phyloP scores from a whole-genome alignment of 441 rosid species.

The Omphalea diandra region DNA sequence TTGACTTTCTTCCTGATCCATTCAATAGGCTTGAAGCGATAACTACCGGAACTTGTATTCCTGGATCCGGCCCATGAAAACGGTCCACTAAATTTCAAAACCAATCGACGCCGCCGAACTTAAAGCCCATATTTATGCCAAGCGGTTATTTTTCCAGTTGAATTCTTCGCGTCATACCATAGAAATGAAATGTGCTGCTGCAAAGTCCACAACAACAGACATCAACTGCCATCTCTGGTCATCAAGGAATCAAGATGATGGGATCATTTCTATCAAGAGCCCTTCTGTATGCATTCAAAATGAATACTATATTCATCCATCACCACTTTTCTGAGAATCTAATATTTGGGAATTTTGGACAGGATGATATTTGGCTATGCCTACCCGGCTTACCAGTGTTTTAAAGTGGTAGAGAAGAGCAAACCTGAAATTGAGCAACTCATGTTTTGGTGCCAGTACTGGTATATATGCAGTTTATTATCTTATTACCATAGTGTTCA shows the following conservation, averaged over 20 bases:
- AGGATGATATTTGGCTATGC: conserved; percentile 50
- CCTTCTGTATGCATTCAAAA: conserved; percentile 31
- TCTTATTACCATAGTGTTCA: too few species aligned
- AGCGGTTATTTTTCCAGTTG: neutral
- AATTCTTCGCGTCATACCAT: too few species aligned
- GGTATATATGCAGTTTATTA: conserved; percentile 24
- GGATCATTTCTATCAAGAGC: conserved; percentile 51
- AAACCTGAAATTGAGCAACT: conserved; percentile 28
- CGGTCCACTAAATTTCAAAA: neutral
- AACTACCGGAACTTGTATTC: too few species aligned
- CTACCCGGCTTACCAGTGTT: conserved; percentile 52
- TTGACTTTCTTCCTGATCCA: neutral
- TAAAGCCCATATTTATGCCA: too few species aligned
- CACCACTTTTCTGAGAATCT: neutral
- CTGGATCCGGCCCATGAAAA: neutral
- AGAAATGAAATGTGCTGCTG: too few species aligned
- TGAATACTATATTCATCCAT: neutral
- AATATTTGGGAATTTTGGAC: conserved; percentile 2
- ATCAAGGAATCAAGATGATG: conserved; percentile 21
- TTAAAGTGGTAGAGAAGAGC: conserved; percentile 38
- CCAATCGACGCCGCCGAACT: too few species aligned
- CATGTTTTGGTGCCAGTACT: conserved; percentile 53
- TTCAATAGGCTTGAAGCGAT: neutral
- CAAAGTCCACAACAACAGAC: too few species aligned
- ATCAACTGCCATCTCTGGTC: too few species aligned